These are phyloP conservation scores for Leccinum ochraceum DNA, from an alignment of 768 basidiomycete genomes.

Conservation along the genomic window DNA sequence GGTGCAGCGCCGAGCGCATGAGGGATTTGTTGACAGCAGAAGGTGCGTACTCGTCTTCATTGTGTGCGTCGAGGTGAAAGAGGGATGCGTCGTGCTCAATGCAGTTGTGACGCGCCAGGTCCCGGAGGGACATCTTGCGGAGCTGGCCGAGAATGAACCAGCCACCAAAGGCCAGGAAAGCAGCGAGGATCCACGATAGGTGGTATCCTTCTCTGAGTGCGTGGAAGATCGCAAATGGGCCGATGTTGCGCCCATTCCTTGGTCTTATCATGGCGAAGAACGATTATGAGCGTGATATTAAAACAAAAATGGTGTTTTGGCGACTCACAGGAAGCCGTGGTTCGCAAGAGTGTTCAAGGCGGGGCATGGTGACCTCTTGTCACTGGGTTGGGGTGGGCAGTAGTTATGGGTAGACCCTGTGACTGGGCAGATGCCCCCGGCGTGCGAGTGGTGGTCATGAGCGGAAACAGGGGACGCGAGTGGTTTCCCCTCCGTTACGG, in stretches of 20 bases:
- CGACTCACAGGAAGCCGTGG: constrained; percentile 69
- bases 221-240: constrained; percentile 37
- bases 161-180: constrained; percentile 48
- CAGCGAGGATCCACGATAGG: constrained; percentile 47
- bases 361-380: constrained; percentile 68
- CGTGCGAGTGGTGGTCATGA: constrained; percentile 27
- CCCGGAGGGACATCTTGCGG: constrained; percentile 37
- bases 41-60: constrained; percentile 48
- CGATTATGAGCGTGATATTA: neutral
- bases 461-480: constrained; percentile 13
- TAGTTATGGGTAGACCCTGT: constrained; percentile 39
- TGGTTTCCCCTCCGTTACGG: neutral
- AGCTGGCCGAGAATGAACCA: constrained; percentile 43
- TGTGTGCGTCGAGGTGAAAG: constrained; percentile 48
- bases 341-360: constrained; percentile 76
- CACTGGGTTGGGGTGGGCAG: constrained; percentile 45
- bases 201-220: constrained; percentile 54
- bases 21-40: constrained; percentile 40
- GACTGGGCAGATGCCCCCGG: constrained; percentile 39
- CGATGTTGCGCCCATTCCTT: constrained; percentile 52
- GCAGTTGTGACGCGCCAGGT: constrained; percentile 46
- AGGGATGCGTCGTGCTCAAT: constrained; percentile 65
- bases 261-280: constrained; percentile 33
- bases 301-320: neutral
- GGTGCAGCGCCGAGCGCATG: constrained; percentile 41